A percentile compares a stretch with the other conserved stretches of the same genome.
Conservation (phyloP, 2,329 filamentous ascomycete species). For the Pseudogymnoascus sp. region DNA sequence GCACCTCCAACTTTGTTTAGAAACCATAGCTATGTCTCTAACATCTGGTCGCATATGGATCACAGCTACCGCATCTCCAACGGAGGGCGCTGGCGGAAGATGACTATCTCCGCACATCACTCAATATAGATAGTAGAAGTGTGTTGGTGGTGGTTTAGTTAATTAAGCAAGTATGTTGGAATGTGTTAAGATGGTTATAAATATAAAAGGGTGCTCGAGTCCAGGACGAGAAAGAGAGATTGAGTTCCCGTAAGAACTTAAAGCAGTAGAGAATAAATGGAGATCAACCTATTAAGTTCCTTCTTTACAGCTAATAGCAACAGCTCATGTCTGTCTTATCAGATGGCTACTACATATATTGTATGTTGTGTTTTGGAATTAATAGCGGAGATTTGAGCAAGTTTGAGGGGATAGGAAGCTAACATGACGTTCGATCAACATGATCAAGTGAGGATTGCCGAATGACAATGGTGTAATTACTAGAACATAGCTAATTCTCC, state of each 20-base stretch:
- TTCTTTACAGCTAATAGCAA: background rate
- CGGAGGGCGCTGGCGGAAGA: conserved; percentile 7
- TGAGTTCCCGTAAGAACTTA: background rate
- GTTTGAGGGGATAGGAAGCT: conserved; percentile 1
- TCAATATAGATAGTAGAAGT: background rate
- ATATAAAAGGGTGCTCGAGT: background rate
- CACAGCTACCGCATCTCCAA: conserved; percentile 1
- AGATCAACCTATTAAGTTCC: background rate
- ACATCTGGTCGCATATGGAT: background rate
- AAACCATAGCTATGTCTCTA: background rate
- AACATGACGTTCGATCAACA: background rate
- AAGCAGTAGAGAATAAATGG: background rate
- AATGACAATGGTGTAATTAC: background rate
- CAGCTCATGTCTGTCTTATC: background rate
- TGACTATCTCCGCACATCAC: conserved; percentile 9
- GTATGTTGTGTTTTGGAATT: background rate
- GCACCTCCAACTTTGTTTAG: background rate
- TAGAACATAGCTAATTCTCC: background rate
- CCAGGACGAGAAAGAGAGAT: background rate
- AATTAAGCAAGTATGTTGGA: background rate
- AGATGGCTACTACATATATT: background rate
- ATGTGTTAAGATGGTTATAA: background rate
- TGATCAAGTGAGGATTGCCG: background rate
- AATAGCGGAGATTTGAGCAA: conserved; percentile 7
- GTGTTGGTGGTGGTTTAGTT: background rate